phyloP scores from a whole-genome alignment of 768 basidiomycete species.

The Hirschioporus abietinus region DNA sequence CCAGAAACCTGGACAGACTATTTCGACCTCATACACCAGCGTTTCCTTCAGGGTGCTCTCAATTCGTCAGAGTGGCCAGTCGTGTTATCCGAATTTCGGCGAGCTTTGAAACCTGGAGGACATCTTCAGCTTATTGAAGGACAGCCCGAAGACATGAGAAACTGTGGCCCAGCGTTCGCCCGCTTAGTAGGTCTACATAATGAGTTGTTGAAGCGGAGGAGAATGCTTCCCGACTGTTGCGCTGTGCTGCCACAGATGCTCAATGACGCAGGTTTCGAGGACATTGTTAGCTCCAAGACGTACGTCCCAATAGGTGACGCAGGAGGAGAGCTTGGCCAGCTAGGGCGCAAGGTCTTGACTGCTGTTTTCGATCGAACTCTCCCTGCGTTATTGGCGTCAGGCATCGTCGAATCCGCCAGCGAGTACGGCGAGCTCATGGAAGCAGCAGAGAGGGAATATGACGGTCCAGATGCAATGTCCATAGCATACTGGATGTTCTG shows the following conservation, averaged over 20 bases:
- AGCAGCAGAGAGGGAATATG: not conserved
- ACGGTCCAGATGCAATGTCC: not conserved
- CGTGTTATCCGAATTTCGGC: slow-evolving; percentile 41
- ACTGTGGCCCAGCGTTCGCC: not conserved
- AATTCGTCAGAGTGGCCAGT: not conserved
- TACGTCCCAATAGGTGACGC: not conserved
- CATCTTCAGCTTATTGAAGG: not conserved
- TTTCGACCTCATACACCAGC: not conserved
- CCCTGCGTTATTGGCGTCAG: not conserved
- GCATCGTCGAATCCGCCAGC: not conserved
- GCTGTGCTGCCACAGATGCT: not conserved
- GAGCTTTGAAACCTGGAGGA: slow-evolving; percentile 54
- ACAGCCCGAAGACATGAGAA: not conserved
- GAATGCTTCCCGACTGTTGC: not conserved
- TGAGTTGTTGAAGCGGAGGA: not conserved
- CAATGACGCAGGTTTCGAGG: not conserved
- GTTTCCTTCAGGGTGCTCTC: not conserved
- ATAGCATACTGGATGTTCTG: not conserved
- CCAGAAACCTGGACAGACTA: not conserved
- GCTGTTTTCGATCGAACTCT: not conserved
- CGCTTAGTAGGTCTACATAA: not conserved
- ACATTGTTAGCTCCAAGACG: not conserved
- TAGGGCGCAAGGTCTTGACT: not conserved
- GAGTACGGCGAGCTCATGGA: not conserved
- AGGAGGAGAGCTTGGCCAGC: not conserved